phyloP scores from a whole-genome alignment of 1,139 yeast species.

The Blastobotrys petasosporus region DNA sequence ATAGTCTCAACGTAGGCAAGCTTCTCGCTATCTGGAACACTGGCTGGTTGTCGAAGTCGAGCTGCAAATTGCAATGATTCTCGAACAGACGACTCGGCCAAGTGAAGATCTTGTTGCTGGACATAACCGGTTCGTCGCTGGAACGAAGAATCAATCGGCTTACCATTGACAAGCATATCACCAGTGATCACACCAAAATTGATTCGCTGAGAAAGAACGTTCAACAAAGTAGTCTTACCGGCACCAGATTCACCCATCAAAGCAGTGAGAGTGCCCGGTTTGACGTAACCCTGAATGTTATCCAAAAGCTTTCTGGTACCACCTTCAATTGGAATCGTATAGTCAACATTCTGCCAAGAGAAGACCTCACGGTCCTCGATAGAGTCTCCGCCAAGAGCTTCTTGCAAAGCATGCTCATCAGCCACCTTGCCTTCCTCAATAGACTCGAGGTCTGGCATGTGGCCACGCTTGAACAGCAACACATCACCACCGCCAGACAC shows the following conservation, averaged over 20 bases:
- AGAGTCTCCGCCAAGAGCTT: conserved; percentile 6
- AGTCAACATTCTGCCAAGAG: conserved; percentile 50
- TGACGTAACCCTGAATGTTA: conserved; percentile 57
- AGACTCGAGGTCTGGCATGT: conserved; percentile 36
- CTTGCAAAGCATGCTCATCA: conserved; percentile 15
- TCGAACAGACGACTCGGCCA: conserved; percentile 52
- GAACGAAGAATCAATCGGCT: conserved; percentile 46
- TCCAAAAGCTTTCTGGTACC: conserved; percentile 43
- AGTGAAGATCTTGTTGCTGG: conserved; percentile 60
- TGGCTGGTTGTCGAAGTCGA: conserved; percentile 48
- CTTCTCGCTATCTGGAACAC: conserved; percentile 46
- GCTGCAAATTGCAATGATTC: conserved; percentile 60
- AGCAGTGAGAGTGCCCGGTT: conserved; percentile 60
- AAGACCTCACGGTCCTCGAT: conserved; percentile 35
- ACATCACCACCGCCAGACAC: conserved; percentile 54
- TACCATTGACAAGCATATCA: conserved; percentile 57
- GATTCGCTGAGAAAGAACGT: conserved; percentile 53
- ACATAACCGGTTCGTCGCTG: conserved; percentile 60
- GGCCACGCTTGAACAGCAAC: conserved; percentile 51
- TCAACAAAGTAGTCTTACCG: conserved; percentile 59
- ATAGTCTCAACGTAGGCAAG: conserved; percentile 55
- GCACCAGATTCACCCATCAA: conserved; percentile 70
- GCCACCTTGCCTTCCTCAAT: conserved; percentile 21
- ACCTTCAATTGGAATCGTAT: conserved; percentile 44
- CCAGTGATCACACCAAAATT: conserved; percentile 58